A percentile compares a stretch with the other conserved stretches of the same genome.
These are phyloP conservation scores for Atractiella rhizophila DNA, from an alignment of 768 basidiomycete species.

Conservation along the genomic window DNA sequence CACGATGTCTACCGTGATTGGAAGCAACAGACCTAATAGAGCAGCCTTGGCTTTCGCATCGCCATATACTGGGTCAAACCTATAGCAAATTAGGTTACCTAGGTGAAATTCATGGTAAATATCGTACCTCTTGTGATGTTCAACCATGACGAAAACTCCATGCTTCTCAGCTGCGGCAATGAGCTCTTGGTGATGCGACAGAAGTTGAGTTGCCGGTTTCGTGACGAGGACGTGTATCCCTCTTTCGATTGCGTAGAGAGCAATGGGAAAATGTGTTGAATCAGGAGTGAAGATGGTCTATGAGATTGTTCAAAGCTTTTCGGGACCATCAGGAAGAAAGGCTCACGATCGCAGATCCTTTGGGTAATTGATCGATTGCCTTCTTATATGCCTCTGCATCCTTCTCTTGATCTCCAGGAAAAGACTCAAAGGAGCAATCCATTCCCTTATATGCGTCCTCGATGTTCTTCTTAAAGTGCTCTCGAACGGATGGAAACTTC, in stretches of 20 bases:
- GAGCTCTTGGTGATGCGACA: conserved; percentile 55
- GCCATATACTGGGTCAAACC: conserved; percentile 61
- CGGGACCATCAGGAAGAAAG: conserved; percentile 30
- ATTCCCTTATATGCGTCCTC: conserved; percentile 2
- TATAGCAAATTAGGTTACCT: conserved; percentile 27
- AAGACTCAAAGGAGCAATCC: neutral
- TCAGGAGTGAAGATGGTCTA: neutral
- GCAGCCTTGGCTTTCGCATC: conserved; percentile 36
- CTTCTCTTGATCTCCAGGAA: neutral
- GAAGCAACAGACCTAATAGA: conserved; percentile 2
- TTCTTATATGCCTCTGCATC: conserved; percentile 28
- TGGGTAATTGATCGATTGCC: conserved; percentile 48
- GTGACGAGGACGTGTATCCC: conserved; percentile 74
- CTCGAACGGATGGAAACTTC: neutral
- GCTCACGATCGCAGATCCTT: conserved; percentile 72
- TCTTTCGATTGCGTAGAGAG: conserved; percentile 58
- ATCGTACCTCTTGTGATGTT: conserved; percentile 60
- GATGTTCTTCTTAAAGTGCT: conserved; percentile 1
- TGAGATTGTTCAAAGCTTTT: neutral
- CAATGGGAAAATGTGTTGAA: conserved; percentile 65
- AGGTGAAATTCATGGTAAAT: neutral
- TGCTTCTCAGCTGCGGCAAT: conserved; percentile 51
- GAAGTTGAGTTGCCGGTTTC: conserved; percentile 68
- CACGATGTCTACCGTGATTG: neutral
- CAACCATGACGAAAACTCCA: conserved; percentile 71